Evolutionary conservation across 441 rosid species (phyloP), one percentile per base, ranked within the genome.

Genomic region (Breynia disticha): DNA sequence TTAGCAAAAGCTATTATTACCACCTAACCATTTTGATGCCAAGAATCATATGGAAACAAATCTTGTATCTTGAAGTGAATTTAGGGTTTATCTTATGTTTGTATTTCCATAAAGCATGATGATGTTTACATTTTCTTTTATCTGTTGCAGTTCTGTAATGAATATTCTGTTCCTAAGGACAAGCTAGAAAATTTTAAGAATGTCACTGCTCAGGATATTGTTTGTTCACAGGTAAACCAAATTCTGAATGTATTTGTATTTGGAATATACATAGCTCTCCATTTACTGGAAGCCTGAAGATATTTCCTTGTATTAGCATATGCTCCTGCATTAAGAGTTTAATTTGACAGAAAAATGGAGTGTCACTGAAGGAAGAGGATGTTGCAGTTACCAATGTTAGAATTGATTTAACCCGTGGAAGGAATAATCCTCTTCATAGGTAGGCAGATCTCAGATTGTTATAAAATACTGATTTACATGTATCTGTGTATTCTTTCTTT

Each of bases 321-420:
- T 35, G 61, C 35, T 37, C 37, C 14, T 16, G 37, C 55, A 54
- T 55, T 65, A 14, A 55, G 49, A 32, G 52, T 60, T 60, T 51
- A 11, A 18, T 11, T 53, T 54, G 24, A 47, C 81, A 87, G 98
- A 85, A 74, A 71, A 71, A 76, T 69, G 74, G 87, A 51, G 70
- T 74, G 5, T 72, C 62, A n/a, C 48, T 90, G 49, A 78, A 78
- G 66, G 94, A 82, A 76, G 89, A 87, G 32, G 96, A 91, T 62
- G 63, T 91, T 28, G 79, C 71, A 45, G 94, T 91, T 52, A 76
- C 84, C 74, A 91, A 85, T 71, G 90, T 79, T 46, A 78, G 72
- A 76, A 91, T 91, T 63, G 98, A 87, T 76, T 75, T 91, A 76
- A 82, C 95, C 53, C 84, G 80, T 64, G 98, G 98, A 75, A 80